A percentile compares a stretch with the other conserved stretches of the same genome.
phyloP scores from a whole-genome alignment of 208 protist species.

The Trypanosoma brucei region DNA sequence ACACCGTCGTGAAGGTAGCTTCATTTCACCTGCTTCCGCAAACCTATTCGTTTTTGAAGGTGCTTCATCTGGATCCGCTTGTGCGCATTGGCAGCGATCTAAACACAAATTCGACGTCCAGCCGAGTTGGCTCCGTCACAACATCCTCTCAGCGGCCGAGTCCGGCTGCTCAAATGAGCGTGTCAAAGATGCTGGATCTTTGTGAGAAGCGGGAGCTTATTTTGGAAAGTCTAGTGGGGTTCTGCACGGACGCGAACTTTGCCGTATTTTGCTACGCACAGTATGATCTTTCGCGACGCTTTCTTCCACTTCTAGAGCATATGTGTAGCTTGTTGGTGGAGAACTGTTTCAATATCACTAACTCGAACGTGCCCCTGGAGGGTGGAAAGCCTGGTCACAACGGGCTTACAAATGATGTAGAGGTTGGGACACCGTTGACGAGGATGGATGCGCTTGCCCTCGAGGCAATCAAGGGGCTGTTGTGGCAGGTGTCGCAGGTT shows the following conservation, averaged over 20 bases:
- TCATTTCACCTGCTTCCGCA: constrained; percentile 67
- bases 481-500: constrained; percentile 11
- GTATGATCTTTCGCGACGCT: constrained; percentile 85
- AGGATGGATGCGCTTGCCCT: constrained; percentile 15
- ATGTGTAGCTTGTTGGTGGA: constrained; percentile 62
- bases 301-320: constrained; percentile 53
- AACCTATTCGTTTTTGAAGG: constrained; percentile 73
- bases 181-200: constrained; percentile 32
- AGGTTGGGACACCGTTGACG: constrained; percentile 3
- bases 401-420: constrained; percentile 1
- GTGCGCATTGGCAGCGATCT: constrained; percentile 45
- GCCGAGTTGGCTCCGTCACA: neutral
- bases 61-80: constrained; percentile 77
- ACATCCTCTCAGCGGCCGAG: constrained; percentile 12
- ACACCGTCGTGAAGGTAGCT: constrained; percentile 52
- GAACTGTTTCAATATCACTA: constrained; percentile 24
- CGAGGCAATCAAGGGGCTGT: constrained; percentile 17
- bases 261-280: constrained; percentile 71
- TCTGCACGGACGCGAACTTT: constrained; percentile 70
- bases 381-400: neutral
- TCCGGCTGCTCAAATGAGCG: constrained; percentile 13
- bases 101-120: neutral
- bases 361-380: neutral
- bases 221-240: constrained; percentile 82
- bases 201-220: constrained; percentile 74